phyloP scores from a whole-genome alignment of 768 basidiomycete species.

The Phylloporus rhodoxanthus region DNA sequence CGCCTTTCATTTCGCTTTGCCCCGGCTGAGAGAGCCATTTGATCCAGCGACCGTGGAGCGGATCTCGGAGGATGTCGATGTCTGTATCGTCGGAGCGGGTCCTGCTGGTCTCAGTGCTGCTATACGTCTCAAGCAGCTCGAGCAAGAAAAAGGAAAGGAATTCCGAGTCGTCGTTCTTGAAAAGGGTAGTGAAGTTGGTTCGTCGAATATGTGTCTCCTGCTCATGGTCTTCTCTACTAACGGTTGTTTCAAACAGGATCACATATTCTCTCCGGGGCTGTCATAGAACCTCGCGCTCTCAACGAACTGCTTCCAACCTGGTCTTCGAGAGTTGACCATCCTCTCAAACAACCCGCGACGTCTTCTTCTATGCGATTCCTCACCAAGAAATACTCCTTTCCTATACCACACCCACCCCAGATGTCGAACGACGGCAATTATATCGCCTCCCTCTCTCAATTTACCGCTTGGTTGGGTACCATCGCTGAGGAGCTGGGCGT shows the following conservation, averaged over 20 bases:
- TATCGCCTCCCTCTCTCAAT: slow-evolving; percentile 80
- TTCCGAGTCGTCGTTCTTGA: slow-evolving; percentile 91
- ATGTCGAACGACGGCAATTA: slow-evolving; percentile 96
- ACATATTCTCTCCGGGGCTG: slow-evolving; percentile 93
- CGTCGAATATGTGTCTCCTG: slow-evolving; percentile 26
- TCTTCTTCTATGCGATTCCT: slow-evolving; percentile 83
- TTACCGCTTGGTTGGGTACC: slow-evolving; percentile 83
- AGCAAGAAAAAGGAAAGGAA: slow-evolving; percentile 70
- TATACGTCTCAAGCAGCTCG: slow-evolving; percentile 90
- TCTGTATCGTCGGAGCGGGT: slow-evolving; percentile 94
- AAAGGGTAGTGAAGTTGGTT: slow-evolving; percentile 90
- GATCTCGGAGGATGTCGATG: slow-evolving; percentile 88
- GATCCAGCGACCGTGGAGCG: slow-evolving; percentile 67
- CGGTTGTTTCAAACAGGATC: slow-evolving; percentile 51
- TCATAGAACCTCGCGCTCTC: slow-evolving; percentile 87
- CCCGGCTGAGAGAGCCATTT: slow-evolving; percentile 32
- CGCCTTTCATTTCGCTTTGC: slow-evolving; percentile 12
- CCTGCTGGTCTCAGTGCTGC: slow-evolving; percentile 96
- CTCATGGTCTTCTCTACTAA: not conserved
- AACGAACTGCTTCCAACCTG: slow-evolving; percentile 89
- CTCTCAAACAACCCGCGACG: slow-evolving; percentile 73
- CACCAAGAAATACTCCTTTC: slow-evolving; percentile 60
- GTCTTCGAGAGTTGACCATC: slow-evolving; percentile 60
- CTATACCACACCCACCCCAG: slow-evolving; percentile 93
- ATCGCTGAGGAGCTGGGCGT: slow-evolving; percentile 86